Base-by-base conservation (phyloP, 495 filamentous ascomycete species). In the Bathelium albidoporum region DNA sequence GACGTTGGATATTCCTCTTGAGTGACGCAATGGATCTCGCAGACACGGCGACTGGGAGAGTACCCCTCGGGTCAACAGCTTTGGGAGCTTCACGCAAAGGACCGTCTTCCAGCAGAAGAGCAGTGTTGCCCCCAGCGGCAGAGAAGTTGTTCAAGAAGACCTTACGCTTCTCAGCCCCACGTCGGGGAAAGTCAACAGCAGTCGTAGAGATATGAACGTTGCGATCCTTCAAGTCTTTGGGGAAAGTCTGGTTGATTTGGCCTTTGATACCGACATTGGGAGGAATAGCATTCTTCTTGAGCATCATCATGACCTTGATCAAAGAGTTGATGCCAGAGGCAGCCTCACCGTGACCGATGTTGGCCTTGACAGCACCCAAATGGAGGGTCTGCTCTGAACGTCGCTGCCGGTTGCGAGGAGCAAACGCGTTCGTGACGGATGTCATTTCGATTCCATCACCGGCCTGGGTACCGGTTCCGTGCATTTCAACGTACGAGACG, bases 251-350 rank as follows among this genome's bases (percentile, higher is more conserved):
- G 80, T 95, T 84, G 80, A 94, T 82, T 73, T 83, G 83, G 10
- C 79, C 83, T 77, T 95, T 94, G 78, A 93, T 93, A n/a, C 90
- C 90, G 62, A 89, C 85, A 65, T 94, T 90, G 9, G 90, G 88
- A 5, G 91, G 90, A 58, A 97, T 95, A 36, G 78, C 79, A 69
- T 86, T 88, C 70, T 93, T 87, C 73, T 87, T 80, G 73, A 96
- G 76, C 91, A 96, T 96, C 74, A 96, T 73, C 58, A 96, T 73
- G 1, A 93, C 84, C 75, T 97, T 97, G 72, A 90, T 80, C 24
- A 97, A 78, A 1, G 88, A 85, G 1, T 88, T 87, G 34, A 94
- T 82, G 61, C 92, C 92, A 52, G 92, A 95, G 0, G 87, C 90
- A 44, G 91, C 88, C 71, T 96, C 92, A 36, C 86, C 91, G 73